Conservation (phyloP, 2,329 filamentous ascomycete genomes). For the Exophiala spinifera region DNA sequence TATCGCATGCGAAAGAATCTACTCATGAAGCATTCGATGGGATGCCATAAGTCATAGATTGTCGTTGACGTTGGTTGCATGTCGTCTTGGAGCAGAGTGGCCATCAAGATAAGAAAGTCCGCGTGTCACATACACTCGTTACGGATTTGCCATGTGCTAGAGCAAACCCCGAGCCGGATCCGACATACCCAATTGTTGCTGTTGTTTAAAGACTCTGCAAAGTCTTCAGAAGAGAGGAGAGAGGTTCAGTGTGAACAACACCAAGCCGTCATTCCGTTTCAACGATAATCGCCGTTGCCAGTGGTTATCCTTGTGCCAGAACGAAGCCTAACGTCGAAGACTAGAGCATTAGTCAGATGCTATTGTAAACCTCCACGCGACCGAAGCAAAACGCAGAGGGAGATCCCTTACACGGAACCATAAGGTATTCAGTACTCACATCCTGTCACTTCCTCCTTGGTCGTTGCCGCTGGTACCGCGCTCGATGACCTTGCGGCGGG, state of each 20-base stretch:
- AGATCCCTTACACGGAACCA: conserved; percentile 85
- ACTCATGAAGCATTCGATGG: conserved; percentile 11
- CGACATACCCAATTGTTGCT: conserved; percentile 28
- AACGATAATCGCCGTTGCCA: conserved; percentile 48
- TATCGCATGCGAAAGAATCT: conserved; percentile 16
- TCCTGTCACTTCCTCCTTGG: conserved; percentile 81
- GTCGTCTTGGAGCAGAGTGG: conserved; percentile 18
- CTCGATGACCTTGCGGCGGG: conserved; percentile 81
- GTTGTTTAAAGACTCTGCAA: conserved; percentile 11
- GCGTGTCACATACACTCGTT: conserved; percentile 22
- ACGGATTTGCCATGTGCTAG: conserved; percentile 33
- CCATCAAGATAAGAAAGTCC: conserved; percentile 21
- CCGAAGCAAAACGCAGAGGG: conserved; percentile 81
- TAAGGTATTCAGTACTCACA: conserved; percentile 78
- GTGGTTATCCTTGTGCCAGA: conserved; percentile 70
- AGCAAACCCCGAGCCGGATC: conserved; percentile 32
- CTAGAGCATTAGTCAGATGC: conserved; percentile 76
- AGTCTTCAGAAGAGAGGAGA: conserved; percentile 22
- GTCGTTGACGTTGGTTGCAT: conserved; percentile 18
- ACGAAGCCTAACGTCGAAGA: conserved; percentile 82
- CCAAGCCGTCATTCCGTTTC: conserved; percentile 51
- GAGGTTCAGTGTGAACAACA: conserved; percentile 21
- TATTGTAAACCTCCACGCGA: conserved; percentile 72
- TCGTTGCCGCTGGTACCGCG: conserved; percentile 55
- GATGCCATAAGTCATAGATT: conserved; percentile 13